Evolutionary conservation across 192 early-diverging fungal genomes (phyloP), one percentile per base, ranked within the genome.

Genomic region (Paraglomus brasilianum): DNA sequence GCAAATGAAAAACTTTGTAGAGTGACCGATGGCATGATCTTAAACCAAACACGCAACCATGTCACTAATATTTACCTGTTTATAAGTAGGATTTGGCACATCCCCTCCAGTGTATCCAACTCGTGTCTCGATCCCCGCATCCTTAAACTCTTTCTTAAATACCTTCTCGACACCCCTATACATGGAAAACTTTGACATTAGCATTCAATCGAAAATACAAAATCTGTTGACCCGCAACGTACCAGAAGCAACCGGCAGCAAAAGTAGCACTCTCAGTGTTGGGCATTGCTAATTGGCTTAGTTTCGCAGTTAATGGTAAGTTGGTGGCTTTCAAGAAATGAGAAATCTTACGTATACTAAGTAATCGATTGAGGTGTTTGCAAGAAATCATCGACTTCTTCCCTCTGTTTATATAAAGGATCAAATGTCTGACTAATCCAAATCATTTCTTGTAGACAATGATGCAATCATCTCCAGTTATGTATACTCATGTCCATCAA

Each of bases 181-280:
- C 7, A 24, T 30, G 15, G 21, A 22, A 2, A 42, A 52, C 22
- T 19, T 24, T 39, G 8, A 48, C 24, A 1, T 47, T 10, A 9
- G 11, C 11, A 40, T 40, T 24, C 30, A 30, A 3, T 30, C 30
- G 30, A 8, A 39, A 65, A 13, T 8, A 24, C 4, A 14, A 59
- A 22, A 14, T 14, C 11, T 36, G 10, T 41, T 19, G 0, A n/a
- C 36, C 55, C 15, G 39, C 10, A 0, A 63, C 36, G 50, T 80
- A 85, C 95, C 95, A 97, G 78, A 97, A 97, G 80, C 95, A 97
- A 48, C 95, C 95, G 7, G 92, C 93, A 45, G 89, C 95, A 83
- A 95, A 93, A 7, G 93, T 95, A 1, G 92, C 93, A 49, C 71
- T 79, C 70, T 82, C 79, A 42, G 70, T 77, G 30, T 30, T 30